Evolutionary conservation across 1,284 basidiomycete genomes (phyloP), one percentile per base, ranked within the genome.

Genomic region (Mycocalia duriaeana): DNA sequence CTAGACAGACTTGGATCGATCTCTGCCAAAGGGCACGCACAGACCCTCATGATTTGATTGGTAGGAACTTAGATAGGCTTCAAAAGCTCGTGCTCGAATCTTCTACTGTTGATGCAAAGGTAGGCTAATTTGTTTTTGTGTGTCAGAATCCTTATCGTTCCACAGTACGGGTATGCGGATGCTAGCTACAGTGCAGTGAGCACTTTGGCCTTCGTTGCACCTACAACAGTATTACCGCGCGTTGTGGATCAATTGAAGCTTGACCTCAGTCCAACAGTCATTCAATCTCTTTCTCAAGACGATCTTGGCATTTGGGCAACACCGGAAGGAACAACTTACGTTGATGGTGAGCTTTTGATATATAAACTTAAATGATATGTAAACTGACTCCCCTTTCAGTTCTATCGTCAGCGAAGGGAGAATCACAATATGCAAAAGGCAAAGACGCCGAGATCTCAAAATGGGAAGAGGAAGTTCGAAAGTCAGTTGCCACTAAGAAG

Each of bases 381-480:
- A n/a, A 55, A 61, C n/a, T 31, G 14, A 37, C 23, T 7, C 23
- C 19, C 23, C 20, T 9, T 23, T 23, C 53, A 89, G 89, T 91
- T 3, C 68, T 92, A 8, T 68, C 81, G 1, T 66, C 72, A 2
- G 82, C 79, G 53, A 84, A 85, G 56, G 72, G 71, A 5, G 73
- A 75, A 6, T 61, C 66, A 0, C 68, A 67, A 22, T 69, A 76
- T 28, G 82, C 55, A 55, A 94, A 94, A 63, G 87, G 91, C 26
- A 95, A 94, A 56, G 86, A 84, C 51, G 82, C 88, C 11, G 91
- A 90, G 38, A 85, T 94, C 22, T 85, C 89, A 11, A 86, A 90
- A 58, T 98, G 94, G 94, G 94, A 98, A 54, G 86, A 85, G 24
- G 92, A 97, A 53, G 72, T 95, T n/a, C 81, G 93, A 8, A 86